A percentile compares a stretch with the other conserved stretches of the same genome.
Evolutionary conservation across 225 moss, liverwort and hornwort genomes (phyloP).

Genomic region (Bryoerythrophyllum caledonicum): DNA sequence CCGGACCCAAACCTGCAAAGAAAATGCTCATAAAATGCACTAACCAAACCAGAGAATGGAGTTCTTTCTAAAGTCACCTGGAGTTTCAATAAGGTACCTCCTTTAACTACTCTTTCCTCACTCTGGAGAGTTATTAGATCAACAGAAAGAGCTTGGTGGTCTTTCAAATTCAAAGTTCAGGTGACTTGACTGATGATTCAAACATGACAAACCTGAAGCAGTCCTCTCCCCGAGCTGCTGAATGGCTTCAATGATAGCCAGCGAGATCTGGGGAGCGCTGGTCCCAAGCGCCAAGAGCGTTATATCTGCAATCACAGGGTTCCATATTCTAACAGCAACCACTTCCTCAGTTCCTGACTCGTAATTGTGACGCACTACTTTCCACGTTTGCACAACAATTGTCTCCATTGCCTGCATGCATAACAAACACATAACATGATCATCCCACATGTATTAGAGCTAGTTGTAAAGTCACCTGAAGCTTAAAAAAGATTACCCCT

Average conservation of each 20-base stretch:
- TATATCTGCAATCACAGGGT: slow-evolving; percentile 85
- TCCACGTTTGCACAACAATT: slow-evolving; percentile 74
- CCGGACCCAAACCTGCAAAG: slow-evolving; percentile 77
- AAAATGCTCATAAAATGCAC: slow-evolving; percentile 4
- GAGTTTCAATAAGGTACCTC: too few species aligned
- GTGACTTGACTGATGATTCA: too few species aligned
- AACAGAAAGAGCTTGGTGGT: too few species aligned
- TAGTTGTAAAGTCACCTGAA: too few species aligned
- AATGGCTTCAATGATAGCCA: slow-evolving; percentile 76
- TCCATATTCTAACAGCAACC: slow-evolving; percentile 67
- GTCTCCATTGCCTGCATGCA: slow-evolving; percentile 72
- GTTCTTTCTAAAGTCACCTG: too few species aligned
- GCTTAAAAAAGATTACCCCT: too few species aligned
- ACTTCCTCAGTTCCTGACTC: slow-evolving; percentile 49
- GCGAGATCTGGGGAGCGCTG: slow-evolving; percentile 84
- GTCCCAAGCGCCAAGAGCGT: slow-evolving; percentile 91
- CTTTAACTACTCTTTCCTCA: too few species aligned
- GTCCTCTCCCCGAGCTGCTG: slow-evolving; percentile 69
- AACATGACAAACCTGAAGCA: slow-evolving; percentile 42
- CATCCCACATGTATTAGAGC: not conserved
- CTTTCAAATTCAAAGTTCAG: too few species aligned
- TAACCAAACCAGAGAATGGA: too few species aligned
- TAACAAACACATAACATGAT: not conserved
- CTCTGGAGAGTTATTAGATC: too few species aligned
- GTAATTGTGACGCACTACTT: slow-evolving; percentile 48